Evolutionary conservation across 2,329 filamentous ascomycete genomes (phyloP).

Genomic region (Aureobasidium zeae): DNA sequence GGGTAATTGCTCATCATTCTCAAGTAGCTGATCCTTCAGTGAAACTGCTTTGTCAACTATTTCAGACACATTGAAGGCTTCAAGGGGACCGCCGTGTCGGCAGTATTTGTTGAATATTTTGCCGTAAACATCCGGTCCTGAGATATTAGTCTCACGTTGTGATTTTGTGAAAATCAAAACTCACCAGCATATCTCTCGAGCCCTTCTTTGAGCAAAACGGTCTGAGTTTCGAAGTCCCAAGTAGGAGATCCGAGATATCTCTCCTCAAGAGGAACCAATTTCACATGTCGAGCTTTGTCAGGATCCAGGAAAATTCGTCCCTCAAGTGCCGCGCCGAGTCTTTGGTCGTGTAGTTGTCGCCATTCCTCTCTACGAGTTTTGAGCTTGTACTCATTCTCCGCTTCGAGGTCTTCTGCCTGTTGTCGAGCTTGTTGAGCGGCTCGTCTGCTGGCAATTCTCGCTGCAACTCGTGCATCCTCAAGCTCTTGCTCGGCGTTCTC

Average conservation of each 20-base stretch:
- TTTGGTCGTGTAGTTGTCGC: slow-evolving; percentile 5
- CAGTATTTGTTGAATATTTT: slow-evolving; percentile 24
- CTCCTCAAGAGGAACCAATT: background rate
- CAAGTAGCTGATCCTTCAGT: slow-evolving; percentile 18
- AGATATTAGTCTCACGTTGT: too few relatives aligned
- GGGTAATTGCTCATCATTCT: slow-evolving; percentile 17
- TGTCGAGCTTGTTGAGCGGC: background rate
- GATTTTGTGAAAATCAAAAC: background rate
- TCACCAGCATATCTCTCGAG: slow-evolving; percentile 22
- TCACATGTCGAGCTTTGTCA: background rate
- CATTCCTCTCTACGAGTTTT: background rate
- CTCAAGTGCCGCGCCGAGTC: slow-evolving; percentile 5
- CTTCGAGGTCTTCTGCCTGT: background rate
- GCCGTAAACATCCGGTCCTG: slow-evolving; percentile 20
- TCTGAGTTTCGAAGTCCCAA: background rate
- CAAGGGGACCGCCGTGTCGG: slow-evolving; percentile 17
- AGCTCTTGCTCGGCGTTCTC: background rate
- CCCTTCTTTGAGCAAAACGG: slow-evolving; percentile 11
- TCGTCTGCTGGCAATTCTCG: background rate
- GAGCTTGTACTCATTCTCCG: background rate
- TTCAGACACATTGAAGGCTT: slow-evolving; percentile 26
- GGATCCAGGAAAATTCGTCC: background rate
- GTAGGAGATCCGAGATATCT: background rate
- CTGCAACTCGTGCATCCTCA: background rate
- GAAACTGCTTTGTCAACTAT: slow-evolving; percentile 25